Conservation (phyloP, 179 eudicot genomes). For the Silene noctiflora region DNA sequence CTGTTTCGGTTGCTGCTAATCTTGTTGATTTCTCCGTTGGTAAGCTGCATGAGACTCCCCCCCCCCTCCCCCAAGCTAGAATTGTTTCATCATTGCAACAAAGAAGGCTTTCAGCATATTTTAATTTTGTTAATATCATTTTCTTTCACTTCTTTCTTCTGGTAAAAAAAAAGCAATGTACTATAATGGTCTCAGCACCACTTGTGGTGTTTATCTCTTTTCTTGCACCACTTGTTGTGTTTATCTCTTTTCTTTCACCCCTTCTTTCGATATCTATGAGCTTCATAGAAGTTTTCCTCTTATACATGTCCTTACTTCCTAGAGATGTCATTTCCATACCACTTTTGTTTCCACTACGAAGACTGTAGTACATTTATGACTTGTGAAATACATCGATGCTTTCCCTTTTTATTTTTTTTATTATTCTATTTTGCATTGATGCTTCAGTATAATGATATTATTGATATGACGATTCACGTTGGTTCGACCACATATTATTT, state of each 20-base stretch:
- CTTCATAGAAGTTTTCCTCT: background rate
- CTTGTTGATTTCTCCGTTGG: slow-evolving; percentile 88
- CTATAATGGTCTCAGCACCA: background rate
- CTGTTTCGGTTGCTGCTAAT: slow-evolving; percentile 90
- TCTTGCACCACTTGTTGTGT: background rate
- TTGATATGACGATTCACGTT: no score
- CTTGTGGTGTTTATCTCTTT: background rate
- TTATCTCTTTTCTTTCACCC: background rate
- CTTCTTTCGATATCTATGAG: background rate
- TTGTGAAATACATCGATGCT: no score
- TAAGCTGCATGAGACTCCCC: slow-evolving; percentile 30
- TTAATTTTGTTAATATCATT: background rate
- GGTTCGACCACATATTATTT: no score
- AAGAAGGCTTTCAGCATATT: background rate
- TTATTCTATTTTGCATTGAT: no score
- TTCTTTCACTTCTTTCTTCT: background rate
- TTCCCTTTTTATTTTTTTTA: no score
- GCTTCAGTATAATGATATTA: no score
- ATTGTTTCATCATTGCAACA: slow-evolving; percentile 15
- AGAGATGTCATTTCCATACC: background rate
- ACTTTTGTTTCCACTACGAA: no score
- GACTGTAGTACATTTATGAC: no score
- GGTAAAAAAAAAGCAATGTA: background rate
- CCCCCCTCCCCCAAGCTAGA: background rate
- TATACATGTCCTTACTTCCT: background rate